Percentiles rank a stretch among this genome's conserved stretches.
These are phyloP conservation scores for Pisolithus tinctorius DNA, from an alignment of 768 basidiomycete genomes.

Conservation along the genomic window DNA sequence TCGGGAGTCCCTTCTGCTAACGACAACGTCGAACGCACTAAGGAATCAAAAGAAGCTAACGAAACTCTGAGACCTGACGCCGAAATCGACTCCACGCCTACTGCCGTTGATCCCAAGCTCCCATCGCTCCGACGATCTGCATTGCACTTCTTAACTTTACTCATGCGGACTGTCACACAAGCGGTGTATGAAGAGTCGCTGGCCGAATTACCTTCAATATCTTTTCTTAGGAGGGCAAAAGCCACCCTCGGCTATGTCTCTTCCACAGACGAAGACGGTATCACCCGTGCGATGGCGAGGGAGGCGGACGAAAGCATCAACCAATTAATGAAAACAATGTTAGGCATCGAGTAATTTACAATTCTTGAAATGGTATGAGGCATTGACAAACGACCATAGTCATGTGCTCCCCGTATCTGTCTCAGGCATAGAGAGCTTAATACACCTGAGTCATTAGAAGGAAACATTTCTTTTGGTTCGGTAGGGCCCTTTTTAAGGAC, in stretches of 20 bases:
- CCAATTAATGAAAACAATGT: slow-evolving; percentile 40
- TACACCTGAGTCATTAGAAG: slow-evolving; percentile 79
- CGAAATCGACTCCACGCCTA: slow-evolving; percentile 52
- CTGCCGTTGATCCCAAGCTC: slow-evolving; percentile 51
- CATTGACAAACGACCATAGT: background rate
- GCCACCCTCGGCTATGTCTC: slow-evolving; percentile 64
- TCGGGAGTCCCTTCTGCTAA: slow-evolving; percentile 11
- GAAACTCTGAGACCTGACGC: slow-evolving; percentile 8
- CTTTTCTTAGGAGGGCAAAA: slow-evolving; percentile 42
- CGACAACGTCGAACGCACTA: slow-evolving; percentile 6
- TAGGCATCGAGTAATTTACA: slow-evolving; percentile 23
- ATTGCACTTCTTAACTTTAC: slow-evolving; percentile 68
- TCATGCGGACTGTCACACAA: slow-evolving; percentile 59
- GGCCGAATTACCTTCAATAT: slow-evolving; percentile 15
- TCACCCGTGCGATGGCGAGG: slow-evolving; percentile 70
- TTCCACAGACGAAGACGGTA: slow-evolving; percentile 62
- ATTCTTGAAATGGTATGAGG: background rate
- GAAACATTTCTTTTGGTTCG: slow-evolving; percentile 57
- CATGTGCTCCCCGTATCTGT: slow-evolving; percentile 85
- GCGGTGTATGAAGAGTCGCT: slow-evolving; percentile 38
- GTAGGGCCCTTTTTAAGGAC: slow-evolving; percentile 5
- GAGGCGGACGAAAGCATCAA: slow-evolving; percentile 55
- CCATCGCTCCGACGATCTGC: slow-evolving; percentile 83
- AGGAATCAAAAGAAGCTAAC: slow-evolving; percentile 6
- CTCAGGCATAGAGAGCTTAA: slow-evolving; percentile 59